A percentile compares a stretch with the other conserved stretches of the same genome.
Evolutionary conservation across 116 monocot genomes (phyloP).

Genomic region (Cymodocea nodosa): DNA sequence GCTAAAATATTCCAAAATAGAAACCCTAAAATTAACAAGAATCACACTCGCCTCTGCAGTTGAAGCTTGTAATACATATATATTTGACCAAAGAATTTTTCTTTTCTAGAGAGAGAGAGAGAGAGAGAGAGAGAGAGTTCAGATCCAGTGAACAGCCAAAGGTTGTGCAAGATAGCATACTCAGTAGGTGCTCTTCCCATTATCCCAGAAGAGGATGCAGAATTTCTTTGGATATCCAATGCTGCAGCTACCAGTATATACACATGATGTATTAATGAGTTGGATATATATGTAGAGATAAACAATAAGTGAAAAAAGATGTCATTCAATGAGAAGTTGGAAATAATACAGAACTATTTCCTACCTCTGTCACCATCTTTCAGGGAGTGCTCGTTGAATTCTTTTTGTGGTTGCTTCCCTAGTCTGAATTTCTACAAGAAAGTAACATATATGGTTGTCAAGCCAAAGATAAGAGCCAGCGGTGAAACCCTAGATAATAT

Average conservation of each 20-base stretch:
- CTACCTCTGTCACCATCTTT: slow-evolving; percentile 31
- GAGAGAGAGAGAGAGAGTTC: no score
- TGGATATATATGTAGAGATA: no score
- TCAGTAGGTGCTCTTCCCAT: slow-evolving; percentile 58
- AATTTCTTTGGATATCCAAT: slow-evolving; percentile 61
- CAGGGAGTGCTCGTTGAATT: slow-evolving; percentile 57
- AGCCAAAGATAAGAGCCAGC: background rate
- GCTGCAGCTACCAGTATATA: slow-evolving; percentile 18
- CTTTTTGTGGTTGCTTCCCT: slow-evolving; percentile 86
- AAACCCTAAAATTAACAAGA: background rate
- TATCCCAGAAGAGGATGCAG: slow-evolving; percentile 50
- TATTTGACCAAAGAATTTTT: background rate
- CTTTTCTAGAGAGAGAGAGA: no score
- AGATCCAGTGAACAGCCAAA: background rate
- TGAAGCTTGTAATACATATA: background rate
- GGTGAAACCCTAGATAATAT: slow-evolving; percentile 2
- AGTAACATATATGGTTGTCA: background rate
- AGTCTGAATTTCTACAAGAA: slow-evolving; percentile 68
- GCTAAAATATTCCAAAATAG: slow-evolving; percentile 21
- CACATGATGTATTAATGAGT: background rate
- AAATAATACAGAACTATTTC: background rate
- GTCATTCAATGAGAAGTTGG: background rate
- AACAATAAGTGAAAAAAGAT: no score
- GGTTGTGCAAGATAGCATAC: slow-evolving; percentile 21
- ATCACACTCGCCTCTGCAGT: background rate